A percentile compares a stretch with the other conserved stretches of the same genome.
Evolutionary conservation across 164 flowering plant species (phyloP).

Genomic region (Dillenia turbinata): DNA sequence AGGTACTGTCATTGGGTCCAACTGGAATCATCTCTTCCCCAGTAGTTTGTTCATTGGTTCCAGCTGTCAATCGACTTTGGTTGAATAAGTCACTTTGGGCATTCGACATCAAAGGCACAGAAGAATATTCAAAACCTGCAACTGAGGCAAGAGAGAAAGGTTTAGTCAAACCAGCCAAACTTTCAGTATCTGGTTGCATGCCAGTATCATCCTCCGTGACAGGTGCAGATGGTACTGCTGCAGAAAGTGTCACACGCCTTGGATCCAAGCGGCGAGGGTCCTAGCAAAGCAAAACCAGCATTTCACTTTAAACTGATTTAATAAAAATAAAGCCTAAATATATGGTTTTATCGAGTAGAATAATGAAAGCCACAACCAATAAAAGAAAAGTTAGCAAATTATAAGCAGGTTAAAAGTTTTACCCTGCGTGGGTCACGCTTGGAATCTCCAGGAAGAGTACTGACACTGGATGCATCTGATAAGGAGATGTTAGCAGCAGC

Average conservation of each 20-base stretch:
- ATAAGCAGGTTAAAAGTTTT: slow-evolving; percentile 6
- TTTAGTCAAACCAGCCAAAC: slow-evolving; percentile 23
- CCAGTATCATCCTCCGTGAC: slow-evolving; percentile 38
- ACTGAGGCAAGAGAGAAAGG: slow-evolving; percentile 23
- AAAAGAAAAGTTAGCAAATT: background rate
- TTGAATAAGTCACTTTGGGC: slow-evolving; percentile 27
- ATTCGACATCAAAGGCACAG: slow-evolving; percentile 18
- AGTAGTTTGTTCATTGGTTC: slow-evolving; percentile 21
- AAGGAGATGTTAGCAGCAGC: slow-evolving; percentile 22
- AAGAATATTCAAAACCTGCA: slow-evolving; percentile 24
- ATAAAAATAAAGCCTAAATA: background rate
- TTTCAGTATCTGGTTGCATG: slow-evolving; percentile 35
- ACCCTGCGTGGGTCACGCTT: slow-evolving; percentile 97
- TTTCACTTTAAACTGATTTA: background rate
- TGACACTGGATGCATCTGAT: slow-evolving; percentile 29
- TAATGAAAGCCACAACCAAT: background rate
- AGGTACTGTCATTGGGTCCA: slow-evolving; percentile 24
- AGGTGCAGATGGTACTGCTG: slow-evolving; percentile 31
- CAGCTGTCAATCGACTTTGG: slow-evolving; percentile 25
- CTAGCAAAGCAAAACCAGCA: slow-evolving; percentile 35
- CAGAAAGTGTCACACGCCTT: slow-evolving; percentile 47
- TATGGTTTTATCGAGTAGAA: background rate
- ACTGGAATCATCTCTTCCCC: slow-evolving; percentile 29
- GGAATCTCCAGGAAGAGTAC: slow-evolving; percentile 44
- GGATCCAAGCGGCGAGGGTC: slow-evolving; percentile 99